Evolutionary conservation across 106 monocot genomes (phyloP), one percentile per base, ranked within the genome.

Genomic region (Dendrobium chrysotoxum): DNA sequence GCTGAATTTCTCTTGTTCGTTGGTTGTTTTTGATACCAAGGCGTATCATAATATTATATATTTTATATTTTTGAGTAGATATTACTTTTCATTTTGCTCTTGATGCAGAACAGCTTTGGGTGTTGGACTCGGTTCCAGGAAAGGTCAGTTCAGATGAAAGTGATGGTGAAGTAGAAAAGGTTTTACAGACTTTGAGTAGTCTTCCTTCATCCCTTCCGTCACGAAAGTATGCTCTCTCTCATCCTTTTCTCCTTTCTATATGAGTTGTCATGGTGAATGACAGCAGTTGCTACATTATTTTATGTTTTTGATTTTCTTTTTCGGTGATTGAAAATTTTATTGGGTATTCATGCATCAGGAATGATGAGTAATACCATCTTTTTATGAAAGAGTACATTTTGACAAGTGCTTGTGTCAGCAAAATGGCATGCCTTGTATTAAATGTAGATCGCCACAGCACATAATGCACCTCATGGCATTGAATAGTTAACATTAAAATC

Each of bases 101-200:
- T 87, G 82, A 45, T 90, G 67, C 89, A 90, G 95, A 90, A 81
- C 95, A 99, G 98, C 79, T 99, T 72, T 95, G 98, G 98, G 91
- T 99, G 41, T 85, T 99, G 83, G 98, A 99, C 84, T 95, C 98
- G 64, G 87, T 93, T 58, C 95, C 91, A 78, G 95, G 95, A 70
- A 83, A 87, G 79, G 88, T 95, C 47, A 88, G 84, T 39, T 39
- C 88, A 13, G 90, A 92, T 45, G 81, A 88, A 30, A 85, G 81
- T 83, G 85, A 85, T 79, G 95, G 88, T 70, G 98, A 99, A 84
- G 95, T 99, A 9, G 98, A 95, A 79, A 91, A 88, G 61, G 91
- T 99, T 86, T 80, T 99, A 87, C 83, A 75, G 61, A 91, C 91
- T 64, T 80, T 99, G 21, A 75, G 79, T 15, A 86, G 79, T 65